These are phyloP conservation scores for Musa balbisiana DNA, from an alignment of 202 grass and related monocot species.

Conservation along the genomic window DNA sequence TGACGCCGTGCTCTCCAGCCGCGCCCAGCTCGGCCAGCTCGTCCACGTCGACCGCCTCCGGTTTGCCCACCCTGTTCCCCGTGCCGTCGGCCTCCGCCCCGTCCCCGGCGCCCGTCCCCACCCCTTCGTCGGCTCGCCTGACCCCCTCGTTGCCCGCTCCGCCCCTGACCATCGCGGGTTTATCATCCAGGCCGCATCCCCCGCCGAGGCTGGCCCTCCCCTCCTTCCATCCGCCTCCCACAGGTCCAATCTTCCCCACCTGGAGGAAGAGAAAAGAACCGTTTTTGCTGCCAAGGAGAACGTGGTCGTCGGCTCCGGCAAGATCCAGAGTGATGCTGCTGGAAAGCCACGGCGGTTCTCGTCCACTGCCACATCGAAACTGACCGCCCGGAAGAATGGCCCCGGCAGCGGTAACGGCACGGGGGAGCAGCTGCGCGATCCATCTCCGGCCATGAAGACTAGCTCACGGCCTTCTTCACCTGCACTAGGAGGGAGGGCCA, in stretches of 20 bases:
- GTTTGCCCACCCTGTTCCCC: conserved; percentile 59
- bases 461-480: conserved; percentile 31
- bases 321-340: neutral
- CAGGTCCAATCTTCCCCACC: conserved; percentile 10
- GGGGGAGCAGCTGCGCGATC: neutral
- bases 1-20: conserved; percentile 50
- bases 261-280: conserved; percentile 10
- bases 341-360: conserved; percentile 39
- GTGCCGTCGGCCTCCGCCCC: conserved; percentile 52
- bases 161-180: conserved; percentile 43
- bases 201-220: conserved; percentile 30
- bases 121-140: conserved; percentile 41
- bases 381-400: conserved; percentile 6
- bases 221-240: conserved; percentile 37
- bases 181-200: conserved; percentile 55
- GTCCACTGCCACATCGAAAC: conserved; percentile 2
- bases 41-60: conserved; percentile 81
- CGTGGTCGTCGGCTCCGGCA: neutral
- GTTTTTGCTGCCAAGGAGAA: conserved; percentile 33
- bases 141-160: conserved; percentile 53
- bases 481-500: conserved; percentile 4
- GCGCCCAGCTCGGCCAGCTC: conserved; percentile 61
- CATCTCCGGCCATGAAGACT: conserved; percentile 2
- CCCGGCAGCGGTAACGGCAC: neutral
- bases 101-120: conserved; percentile 41